These are phyloP conservation scores for Tylopilus intermedius DNA, from an alignment of 768 basidiomycete genomes.

Conservation along the genomic window DNA sequence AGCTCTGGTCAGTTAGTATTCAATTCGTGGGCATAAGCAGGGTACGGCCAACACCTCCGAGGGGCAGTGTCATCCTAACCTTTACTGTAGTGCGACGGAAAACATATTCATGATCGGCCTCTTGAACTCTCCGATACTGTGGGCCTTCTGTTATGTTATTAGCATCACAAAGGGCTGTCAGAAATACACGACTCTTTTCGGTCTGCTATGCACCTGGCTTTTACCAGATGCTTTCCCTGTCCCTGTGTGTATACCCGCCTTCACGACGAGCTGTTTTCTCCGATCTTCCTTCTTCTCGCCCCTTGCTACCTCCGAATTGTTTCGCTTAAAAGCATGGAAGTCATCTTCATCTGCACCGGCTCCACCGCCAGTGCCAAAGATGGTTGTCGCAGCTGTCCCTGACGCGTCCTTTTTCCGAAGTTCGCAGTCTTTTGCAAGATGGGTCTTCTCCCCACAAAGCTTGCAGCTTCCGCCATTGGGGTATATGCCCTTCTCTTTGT, in stretches of 20 bases:
- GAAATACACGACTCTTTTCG: slow-evolving; percentile 49
- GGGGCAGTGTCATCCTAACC: too few relatives aligned
- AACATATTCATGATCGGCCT: background rate
- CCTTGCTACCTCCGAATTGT: slow-evolving; percentile 52
- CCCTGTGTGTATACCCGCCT: slow-evolving; percentile 41
- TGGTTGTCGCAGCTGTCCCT: slow-evolving; percentile 17
- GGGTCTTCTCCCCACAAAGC: slow-evolving; percentile 78
- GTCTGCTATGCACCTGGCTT: slow-evolving; percentile 16
- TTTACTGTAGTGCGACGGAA: too few relatives aligned
- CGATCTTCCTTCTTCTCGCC: slow-evolving; percentile 51
- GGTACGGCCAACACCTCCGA: too few relatives aligned
- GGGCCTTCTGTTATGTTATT: background rate
- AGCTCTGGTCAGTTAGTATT: too few relatives aligned
- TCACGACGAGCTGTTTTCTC: slow-evolving; percentile 40
- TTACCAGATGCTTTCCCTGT: slow-evolving; percentile 34
- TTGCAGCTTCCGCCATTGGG: slow-evolving; percentile 90
- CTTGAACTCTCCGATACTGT: background rate
- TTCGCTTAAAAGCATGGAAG: slow-evolving; percentile 77
- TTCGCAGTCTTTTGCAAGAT: slow-evolving; percentile 80
- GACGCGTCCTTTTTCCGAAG: slow-evolving; percentile 53
- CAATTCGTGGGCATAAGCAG: too few relatives aligned
- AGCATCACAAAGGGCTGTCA: slow-evolving; percentile 17
- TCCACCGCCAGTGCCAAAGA: slow-evolving; percentile 36
- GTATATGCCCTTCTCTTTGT: slow-evolving; percentile 77
- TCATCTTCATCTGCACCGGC: slow-evolving; percentile 93